phyloP scores from a whole-genome alignment of 208 protist genomes.

The Crithidia fasciculata region DNA sequence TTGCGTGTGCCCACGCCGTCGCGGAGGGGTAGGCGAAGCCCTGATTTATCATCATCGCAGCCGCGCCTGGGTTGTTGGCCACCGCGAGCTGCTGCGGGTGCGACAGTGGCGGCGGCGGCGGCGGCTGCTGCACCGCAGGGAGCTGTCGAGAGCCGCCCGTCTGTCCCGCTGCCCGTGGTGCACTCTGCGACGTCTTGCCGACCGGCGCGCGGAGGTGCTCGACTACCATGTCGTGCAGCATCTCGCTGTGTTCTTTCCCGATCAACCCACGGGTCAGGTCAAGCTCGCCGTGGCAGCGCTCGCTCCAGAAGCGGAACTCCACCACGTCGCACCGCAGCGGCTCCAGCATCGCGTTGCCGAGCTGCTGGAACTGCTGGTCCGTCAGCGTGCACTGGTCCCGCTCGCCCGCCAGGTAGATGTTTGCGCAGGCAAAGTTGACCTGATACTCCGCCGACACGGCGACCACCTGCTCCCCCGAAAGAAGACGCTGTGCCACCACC shows the following conservation, averaged over 20 bases:
- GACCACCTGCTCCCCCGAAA: conserved; percentile 35
- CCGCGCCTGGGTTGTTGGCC: neutral
- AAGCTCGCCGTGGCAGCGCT: conserved; percentile 39
- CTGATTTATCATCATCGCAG: too few relatives aligned
- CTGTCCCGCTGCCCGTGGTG: neutral
- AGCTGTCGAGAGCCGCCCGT: neutral
- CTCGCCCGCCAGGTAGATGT: conserved; percentile 47
- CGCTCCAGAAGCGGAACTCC: conserved; percentile 56
- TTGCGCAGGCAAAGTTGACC: conserved; percentile 71
- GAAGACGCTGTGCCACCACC: conserved; percentile 38
- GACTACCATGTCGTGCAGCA: conserved; percentile 22
- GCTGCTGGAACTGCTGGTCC: conserved; percentile 33
- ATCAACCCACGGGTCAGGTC: conserved; percentile 58
- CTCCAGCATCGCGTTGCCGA: conserved; percentile 39
- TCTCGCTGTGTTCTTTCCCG: conserved; percentile 21
- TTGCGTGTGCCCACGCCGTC: conserved; percentile 8
- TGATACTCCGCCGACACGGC: conserved; percentile 72
- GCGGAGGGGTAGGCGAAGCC: neutral
- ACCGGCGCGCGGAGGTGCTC: conserved; percentile 22
- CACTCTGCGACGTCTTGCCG: neutral
- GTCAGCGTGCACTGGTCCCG: conserved; percentile 30
- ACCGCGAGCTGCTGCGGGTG: conserved; percentile 6
- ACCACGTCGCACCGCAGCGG: conserved; percentile 60
- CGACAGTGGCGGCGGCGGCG: neutral
- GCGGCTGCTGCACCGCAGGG: neutral